These are phyloP conservation scores for Myxozyma sirexii DNA, from an alignment of 805 yeast species.

Conservation along the genomic window DNA sequence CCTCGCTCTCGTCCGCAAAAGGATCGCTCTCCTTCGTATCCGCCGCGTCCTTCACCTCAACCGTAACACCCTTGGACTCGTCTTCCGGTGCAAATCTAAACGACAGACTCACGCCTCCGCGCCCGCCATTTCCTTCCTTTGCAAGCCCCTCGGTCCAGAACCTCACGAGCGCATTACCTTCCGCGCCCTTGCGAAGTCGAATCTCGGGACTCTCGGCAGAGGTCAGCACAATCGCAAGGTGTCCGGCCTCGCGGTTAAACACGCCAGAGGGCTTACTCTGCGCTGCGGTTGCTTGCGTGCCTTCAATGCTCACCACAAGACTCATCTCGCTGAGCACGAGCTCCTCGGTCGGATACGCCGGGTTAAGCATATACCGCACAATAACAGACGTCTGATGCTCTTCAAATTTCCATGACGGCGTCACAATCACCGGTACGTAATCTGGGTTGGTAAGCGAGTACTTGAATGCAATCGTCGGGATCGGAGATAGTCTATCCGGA, in stretches of 20 bases:
- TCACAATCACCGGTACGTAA: constrained; percentile 61
- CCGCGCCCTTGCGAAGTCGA: constrained; percentile 47
- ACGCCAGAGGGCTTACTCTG: constrained; percentile 91
- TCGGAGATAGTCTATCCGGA: constrained; percentile 33
- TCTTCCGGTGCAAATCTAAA: constrained; percentile 34
- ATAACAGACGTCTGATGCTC: constrained; percentile 82
- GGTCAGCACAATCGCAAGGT: constrained; percentile 84
- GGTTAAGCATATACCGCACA: constrained; percentile 62
- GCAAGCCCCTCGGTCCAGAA: constrained; percentile 75
- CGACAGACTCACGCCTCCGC: constrained; percentile 65
- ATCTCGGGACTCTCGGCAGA: constrained; percentile 44
- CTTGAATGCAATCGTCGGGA: constrained; percentile 79
- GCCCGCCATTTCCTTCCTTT: constrained; percentile 58
- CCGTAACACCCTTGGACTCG: constrained; percentile 6
- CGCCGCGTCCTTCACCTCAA: constrained; percentile 22
- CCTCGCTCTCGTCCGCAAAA: constrained; percentile 34
- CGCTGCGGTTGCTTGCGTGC: constrained; percentile 65
- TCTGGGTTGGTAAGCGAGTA: constrained; percentile 61
- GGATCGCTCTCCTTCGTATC: constrained; percentile 29
- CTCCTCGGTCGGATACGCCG: constrained; percentile 49
- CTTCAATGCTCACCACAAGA: constrained; percentile 63
- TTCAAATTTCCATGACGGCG: constrained; percentile 91
- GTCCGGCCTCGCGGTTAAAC: constrained; percentile 79
- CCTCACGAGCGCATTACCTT: constrained; percentile 80
- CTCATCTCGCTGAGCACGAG: constrained; percentile 60